Percentiles rank a stretch among this genome's conserved stretches.
phyloP scores from a whole-genome alignment of 2,329 filamentous ascomycete species.

The Aspergillus flavus region DNA sequence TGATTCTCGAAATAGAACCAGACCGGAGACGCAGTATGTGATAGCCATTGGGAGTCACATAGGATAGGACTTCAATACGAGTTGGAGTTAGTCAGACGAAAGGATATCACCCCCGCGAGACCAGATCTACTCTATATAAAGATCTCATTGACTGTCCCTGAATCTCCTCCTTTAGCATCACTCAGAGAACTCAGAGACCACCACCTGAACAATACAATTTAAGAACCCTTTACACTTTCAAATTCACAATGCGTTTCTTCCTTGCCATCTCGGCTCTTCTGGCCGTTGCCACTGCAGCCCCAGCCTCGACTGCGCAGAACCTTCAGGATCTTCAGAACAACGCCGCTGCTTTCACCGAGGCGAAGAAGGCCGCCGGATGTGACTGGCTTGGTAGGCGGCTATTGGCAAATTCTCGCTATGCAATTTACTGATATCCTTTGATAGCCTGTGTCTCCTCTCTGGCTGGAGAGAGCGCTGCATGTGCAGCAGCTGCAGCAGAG shows the following conservation, averaged over 20 bases:
- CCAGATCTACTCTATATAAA: neutral
- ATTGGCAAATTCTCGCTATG: neutral
- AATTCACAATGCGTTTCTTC: neutral
- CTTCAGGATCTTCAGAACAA: neutral
- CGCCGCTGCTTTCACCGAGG: neutral
- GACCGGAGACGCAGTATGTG: neutral
- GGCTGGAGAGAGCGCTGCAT: neutral
- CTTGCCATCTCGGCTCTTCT: neutral
- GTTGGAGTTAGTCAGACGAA: neutral
- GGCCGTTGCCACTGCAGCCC: neutral
- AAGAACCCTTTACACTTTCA: neutral
- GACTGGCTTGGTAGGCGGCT: neutral
- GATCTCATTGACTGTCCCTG: neutral
- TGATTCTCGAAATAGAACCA: neutral
- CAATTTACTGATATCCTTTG: neutral
- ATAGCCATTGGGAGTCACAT: neutral
- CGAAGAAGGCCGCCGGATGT: neutral
- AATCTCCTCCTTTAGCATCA: neutral
- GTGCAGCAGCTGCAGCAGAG: neutral
- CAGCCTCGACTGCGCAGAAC: neutral
- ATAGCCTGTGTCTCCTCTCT: neutral
- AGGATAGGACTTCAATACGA: neutral
- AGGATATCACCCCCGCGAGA: neutral
- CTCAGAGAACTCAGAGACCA: neutral
- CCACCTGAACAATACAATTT: neutral